Evolutionary conservation across 2,329 filamentous ascomycete genomes (phyloP), one percentile per base, ranked within the genome.

Genomic region (Coniochaeta hoffmannii): DNA sequence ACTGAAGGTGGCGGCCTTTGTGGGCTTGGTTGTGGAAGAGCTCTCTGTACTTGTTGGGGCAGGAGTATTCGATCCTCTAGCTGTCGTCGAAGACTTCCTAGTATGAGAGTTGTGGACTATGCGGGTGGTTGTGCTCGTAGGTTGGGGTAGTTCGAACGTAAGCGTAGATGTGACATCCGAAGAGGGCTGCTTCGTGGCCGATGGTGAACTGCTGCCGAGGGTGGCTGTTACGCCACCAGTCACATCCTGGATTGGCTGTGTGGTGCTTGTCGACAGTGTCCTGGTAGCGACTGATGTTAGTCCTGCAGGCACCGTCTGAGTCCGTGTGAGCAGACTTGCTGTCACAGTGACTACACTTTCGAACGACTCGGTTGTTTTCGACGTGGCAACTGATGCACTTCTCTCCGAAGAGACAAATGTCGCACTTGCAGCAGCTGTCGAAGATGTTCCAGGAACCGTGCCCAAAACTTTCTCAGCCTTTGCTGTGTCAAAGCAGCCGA

Each of bases 401-500:
- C 17, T 4, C 19, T 22, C 10, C 19, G 41, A 46, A 10, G 41
- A 46, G 12, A 22, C 7, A 26, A 28, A 2, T 3, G 3, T 56
- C 14, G 50, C 9, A 9, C 31, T 46, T 24, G 32, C 24, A 11
- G 24, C 28, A 3, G 17, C 38, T 22, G 35, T 12, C 32, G 36
- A 24, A 34, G 36, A 53, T 11, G 44, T 26, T 3, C 35, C 54
- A 19, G 55, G 53, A 15, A 51, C 19, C 5, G 56, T 36, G 15
- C 74, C 76, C 3, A 84, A 66, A 8, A 80, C 68, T 4, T 62
- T 65, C 41, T 68, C 62, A 0, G 78, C 81, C 2, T 67, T 65
- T 2, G 63, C 62, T 10, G 66, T 61, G 51, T 76, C 67, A 28
- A 70, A 68, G 58, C 82, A 85, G 2, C 71, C 73, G 24, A 85